Base-by-base conservation (phyloP, 805 yeast genomes). In the Monosporozyma unispora region DNA sequence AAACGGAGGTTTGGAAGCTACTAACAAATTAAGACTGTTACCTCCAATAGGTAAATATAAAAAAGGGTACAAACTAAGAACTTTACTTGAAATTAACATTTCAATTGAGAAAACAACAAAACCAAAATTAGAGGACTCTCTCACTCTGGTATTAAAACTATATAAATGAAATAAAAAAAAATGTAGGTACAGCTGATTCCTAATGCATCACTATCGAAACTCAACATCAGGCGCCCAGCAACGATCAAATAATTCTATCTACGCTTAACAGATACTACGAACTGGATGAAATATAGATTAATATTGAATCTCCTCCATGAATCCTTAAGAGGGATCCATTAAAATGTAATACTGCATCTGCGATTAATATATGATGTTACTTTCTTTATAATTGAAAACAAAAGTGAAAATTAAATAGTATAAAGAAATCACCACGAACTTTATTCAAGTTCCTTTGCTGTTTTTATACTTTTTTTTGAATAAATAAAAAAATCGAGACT, bases 211-310 rank as follows among this genome's bases (percentile, higher is more conserved):
- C 55, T 45, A 45, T 50, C 39, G 39, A 54, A 49, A 50, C 48
- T 68, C 71, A 67, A 65, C 62, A 61, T 56, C 66, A 57, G 71
- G 71, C 68, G 71, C 71, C 71, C 71, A 68, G 70, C 68, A 67
- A 67, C 70, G 70, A 54, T 61, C 69, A 33, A 50, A 58, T 54
- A 29, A 43, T 18, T 35, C 12, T 35, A 35, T 64, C 68, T 63
- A 62, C 67, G 63, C 68, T 61, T 48, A 55, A 50, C 52, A 50
- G 46, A 23, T 45, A 49, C 51, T 48, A 43, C 50, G 50, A 48
- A 29, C 48, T 51, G 52, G 47, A 47, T 48, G 52, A 52, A 45
- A 51, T 55, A 39, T 52, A 45, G 49, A 27, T 42, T 42, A 42
- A 33, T 43, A 46, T 43, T 50, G 56, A 52, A 49, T 49, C 57